These are phyloP conservation scores for Paragyromitra xinjiangensis DNA, from an alignment of 495 filamentous ascomycete genomes.

Conservation along the genomic window DNA sequence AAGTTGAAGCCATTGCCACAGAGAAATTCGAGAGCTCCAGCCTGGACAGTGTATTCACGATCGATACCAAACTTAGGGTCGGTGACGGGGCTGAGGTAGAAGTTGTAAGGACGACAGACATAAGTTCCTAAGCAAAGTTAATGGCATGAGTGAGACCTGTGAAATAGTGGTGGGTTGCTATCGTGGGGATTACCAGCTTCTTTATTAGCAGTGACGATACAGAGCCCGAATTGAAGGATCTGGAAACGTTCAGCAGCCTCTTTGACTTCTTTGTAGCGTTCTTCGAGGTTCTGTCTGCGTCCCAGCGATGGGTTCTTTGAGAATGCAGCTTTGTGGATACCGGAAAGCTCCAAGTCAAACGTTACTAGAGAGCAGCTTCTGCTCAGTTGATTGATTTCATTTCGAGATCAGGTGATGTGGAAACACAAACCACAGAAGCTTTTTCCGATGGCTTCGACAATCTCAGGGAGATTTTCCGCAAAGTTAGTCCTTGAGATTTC, in stretches of 20 bases:
- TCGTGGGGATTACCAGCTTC: slow-evolving; percentile 20
- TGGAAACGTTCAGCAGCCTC: slow-evolving; percentile 74
- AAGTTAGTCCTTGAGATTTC: slow-evolving; percentile 69
- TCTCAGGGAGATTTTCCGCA: slow-evolving; percentile 64
- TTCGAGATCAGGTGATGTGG: not conserved
- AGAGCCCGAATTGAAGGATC: slow-evolving; percentile 77
- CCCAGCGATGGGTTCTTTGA: slow-evolving; percentile 51
- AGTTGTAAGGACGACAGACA: slow-evolving; percentile 72
- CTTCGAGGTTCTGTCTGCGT: slow-evolving; percentile 64
- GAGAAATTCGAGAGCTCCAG: slow-evolving; percentile 70
- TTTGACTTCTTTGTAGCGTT: slow-evolving; percentile 73
- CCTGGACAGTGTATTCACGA: slow-evolving; percentile 59
- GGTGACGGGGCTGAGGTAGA: slow-evolving; percentile 67
- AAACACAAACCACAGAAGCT: slow-evolving; percentile 65
- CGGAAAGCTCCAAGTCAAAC: slow-evolving; percentile 81
- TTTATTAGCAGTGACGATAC: slow-evolving; percentile 29
- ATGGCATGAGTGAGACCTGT: not conserved
- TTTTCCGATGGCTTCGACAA: slow-evolving; percentile 68
- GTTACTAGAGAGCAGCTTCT: slow-evolving; percentile 59
- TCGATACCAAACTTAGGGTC: slow-evolving; percentile 57
- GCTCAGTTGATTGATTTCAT: slow-evolving; percentile 6
- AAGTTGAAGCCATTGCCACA: slow-evolving; percentile 70
- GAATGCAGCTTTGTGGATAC: slow-evolving; percentile 62
- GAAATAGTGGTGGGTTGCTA: slow-evolving; percentile 16
- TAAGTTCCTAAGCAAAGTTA: slow-evolving; percentile 63